Base-by-base conservation (phyloP, 1,139 yeast genomes). In the Sugiyamaella grinbergsii region DNA sequence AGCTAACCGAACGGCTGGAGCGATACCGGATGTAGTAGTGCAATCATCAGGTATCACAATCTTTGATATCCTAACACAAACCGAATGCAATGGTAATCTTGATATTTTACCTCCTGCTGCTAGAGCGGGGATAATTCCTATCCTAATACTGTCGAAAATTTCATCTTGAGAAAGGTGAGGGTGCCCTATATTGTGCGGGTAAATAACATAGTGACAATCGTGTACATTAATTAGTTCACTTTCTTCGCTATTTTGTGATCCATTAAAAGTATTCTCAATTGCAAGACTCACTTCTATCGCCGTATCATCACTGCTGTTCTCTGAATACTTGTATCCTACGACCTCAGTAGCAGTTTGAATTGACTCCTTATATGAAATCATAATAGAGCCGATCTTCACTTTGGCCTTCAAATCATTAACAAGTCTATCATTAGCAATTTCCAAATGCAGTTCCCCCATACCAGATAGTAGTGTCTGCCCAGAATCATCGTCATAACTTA, bases 401-500 rank as follows among this genome's bases (percentile, higher is more conserved):
- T 83, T 82, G 2, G 95, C 96, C 64, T 85, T 84, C 77, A 91
- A 77, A 55, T 89, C 96, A 49, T 80, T 80, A 18, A 84, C 71
- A 46, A 93, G 75, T 52, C 97, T 74, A 59, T 89, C 95, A 49
- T 78, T 77, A 1, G 94, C 86, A 58, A 93, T 90, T 59, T 93
- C 98, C 49, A 93, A 75, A 68, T 93, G 98, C 47, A 93, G 73
- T 49, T 90, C 96, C 15, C 98, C 98, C 97, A 93, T 90, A 2
- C 98, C 99, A 47, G 95, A 82, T 31, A 93, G 68, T 24, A 90
- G 75, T 0, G 90, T 83, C 68, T 93, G 97, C 0, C 96, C 96
- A 52, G 87, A 74, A 54, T 91, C 97, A 57, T 87, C 95, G 63
- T 93, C 97, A 48, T 73, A 76, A 1, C 78, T 66, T 11, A 85